Evolutionary conservation across 116 monocot species (phyloP), one percentile per base, ranked within the genome.

Genomic region (Posidonia oceanica): DNA sequence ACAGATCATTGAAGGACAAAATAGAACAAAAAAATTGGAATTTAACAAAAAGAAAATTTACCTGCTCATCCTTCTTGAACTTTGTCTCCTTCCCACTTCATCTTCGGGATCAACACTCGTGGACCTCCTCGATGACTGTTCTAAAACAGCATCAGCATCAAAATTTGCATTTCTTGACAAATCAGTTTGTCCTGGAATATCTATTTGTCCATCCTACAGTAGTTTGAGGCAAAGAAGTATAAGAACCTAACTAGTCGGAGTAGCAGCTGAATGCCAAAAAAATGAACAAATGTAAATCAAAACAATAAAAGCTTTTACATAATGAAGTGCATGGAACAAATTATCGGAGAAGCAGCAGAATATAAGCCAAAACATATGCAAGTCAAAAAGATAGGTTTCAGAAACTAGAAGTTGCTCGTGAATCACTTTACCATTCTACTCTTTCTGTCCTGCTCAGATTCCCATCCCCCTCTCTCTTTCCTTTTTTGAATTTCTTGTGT

Each of bases 171-270:
- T 23, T 53, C 54, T 73, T 20, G 36, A 15, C 10, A 14, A 14
- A 40, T 74, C 59, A 18, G 20, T 13, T 15, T 65, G 67, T 64
- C 71, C 78, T n/a, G 69, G 14, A 39, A 18, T 68, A 40, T 64
- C 70, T 16, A 20, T 70, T 51, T 90, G 83, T 39, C 51, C 80
- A 52, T 89, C 97, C 97, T 97, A 91, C 87, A 96, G 85, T 80
- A 88, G 91, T 84, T 86, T 85, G 85, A 96, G 88, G 82, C 72
- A 94, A 94, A 94, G 82, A 94, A 87, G 74, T 69, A 82, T 64
- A 84, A 89, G 89, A 93, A 89, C 82, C 87, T 83, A 93, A 87
- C 85, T 76, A 86, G 83, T 81, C 75, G 74, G 80, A 86, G 81
- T 87, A 89, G 88, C 77, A 83, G 86, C 89, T 91, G 91, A 96